These are phyloP conservation scores for Megacollybia marginata DNA, from an alignment of 768 basidiomycete species.

Conservation along the genomic window DNA sequence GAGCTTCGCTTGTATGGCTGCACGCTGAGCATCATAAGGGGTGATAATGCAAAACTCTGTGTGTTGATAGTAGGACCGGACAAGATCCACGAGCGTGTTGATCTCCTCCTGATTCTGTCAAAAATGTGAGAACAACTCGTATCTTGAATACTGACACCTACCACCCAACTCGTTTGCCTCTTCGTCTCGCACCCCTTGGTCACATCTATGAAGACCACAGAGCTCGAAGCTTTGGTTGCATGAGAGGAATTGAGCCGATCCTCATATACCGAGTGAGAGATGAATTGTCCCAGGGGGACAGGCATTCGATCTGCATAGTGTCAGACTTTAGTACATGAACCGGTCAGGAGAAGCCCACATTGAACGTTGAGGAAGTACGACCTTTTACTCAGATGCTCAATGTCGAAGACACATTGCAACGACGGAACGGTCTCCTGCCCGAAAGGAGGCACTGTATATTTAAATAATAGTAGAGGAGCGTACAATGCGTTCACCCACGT, in stretches of 20 bases:
- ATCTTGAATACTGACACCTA: conserved; percentile 9
- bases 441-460: conserved; percentile 41
- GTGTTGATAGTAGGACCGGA: conserved; percentile 30
- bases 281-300: conserved; percentile 36
- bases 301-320: conserved; percentile 43
- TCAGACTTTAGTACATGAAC: background rate
- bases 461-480: background rate
- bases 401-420: conserved; percentile 34
- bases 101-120: conserved; percentile 36
- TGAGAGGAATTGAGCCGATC: conserved; percentile 32
- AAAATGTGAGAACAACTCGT: background rate
- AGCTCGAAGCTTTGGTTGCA: conserved; percentile 19
- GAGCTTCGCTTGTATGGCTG: conserved; percentile 28
- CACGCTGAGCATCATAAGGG: conserved; percentile 47
- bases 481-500: conserved; percentile 23
- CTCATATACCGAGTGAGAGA: conserved; percentile 37
- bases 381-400: conserved; percentile 20
- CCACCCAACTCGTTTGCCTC: conserved; percentile 37
- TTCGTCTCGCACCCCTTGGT: conserved; percentile 21
- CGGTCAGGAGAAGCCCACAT: conserved; percentile 22
- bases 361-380: conserved; percentile 40
- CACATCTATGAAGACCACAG: conserved; percentile 39
- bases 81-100: conserved; percentile 30
- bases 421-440: conserved; percentile 27
- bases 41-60: conserved; percentile 41